These are phyloP conservation scores for Gelatoporia subvermispora DNA, from an alignment of 768 basidiomycete genomes.

Conservation along the genomic window DNA sequence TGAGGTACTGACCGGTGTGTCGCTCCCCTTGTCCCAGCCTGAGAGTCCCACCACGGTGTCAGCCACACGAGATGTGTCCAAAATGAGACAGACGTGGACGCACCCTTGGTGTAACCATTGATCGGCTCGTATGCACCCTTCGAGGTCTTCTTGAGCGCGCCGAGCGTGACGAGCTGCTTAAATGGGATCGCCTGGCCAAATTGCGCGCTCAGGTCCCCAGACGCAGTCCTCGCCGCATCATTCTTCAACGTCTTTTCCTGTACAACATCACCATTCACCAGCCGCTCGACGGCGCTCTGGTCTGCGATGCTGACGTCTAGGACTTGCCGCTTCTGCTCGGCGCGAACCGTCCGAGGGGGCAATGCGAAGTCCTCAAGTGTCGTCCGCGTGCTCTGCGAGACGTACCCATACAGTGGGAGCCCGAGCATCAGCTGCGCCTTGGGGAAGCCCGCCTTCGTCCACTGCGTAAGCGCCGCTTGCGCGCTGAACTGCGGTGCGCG, in stretches of 20 bases:
- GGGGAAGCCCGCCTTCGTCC: constrained; percentile 67
- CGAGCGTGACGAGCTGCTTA: constrained; percentile 40
- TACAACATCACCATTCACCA: constrained; percentile 39
- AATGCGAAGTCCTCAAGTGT: constrained; percentile 32
- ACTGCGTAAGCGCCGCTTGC: constrained; percentile 55
- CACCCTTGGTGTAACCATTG: constrained; percentile 50
- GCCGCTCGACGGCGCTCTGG: constrained; percentile 32
- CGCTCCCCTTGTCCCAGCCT: constrained; percentile 68
- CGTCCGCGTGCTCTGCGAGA: constrained; percentile 49
- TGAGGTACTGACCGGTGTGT: constrained; percentile 59
- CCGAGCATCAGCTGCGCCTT: constrained; percentile 62
- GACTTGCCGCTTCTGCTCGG: no score
- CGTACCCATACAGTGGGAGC: constrained; percentile 64
- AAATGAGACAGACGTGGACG: no score
- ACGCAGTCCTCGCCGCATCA: constrained; percentile 23
- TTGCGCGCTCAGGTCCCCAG: constrained; percentile 34
- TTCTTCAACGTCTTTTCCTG: constrained; percentile 20
- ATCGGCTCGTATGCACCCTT: constrained; percentile 42
- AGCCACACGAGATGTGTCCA: no score
- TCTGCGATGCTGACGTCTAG: no score
- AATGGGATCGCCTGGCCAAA: constrained; percentile 53
- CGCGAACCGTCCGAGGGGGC: constrained; percentile 8
- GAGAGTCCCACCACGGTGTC: no score
- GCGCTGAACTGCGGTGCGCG: constrained; percentile 63
- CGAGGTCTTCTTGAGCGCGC: constrained; percentile 42